Evolutionary conservation across 164 flowering plant genomes (phyloP), one percentile per base, ranked within the genome.

Genomic region (Piper betle): DNA sequence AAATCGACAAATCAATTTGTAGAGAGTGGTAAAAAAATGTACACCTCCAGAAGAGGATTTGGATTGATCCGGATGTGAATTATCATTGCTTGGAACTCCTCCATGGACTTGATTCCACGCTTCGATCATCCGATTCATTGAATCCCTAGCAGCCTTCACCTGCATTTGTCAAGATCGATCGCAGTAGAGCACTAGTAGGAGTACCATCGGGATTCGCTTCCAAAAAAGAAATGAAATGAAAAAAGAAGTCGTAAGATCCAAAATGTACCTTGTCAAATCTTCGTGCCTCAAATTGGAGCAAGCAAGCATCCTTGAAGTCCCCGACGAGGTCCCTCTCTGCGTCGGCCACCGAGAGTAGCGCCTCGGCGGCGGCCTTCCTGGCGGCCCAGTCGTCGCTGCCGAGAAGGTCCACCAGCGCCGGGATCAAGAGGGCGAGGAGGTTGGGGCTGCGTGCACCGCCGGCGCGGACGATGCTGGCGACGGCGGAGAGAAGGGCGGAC

Each of bases 311-410:
- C 66, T 87, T 89, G 43, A 76, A 78, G 67, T 84, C 90, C 20
- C 76, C 59, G 46, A 86, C 50, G 19, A 63, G 6, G 41, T 84
- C 80, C 55, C 80, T 78, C 76, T 87, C 97, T 64, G 73, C 82
- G 9, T 71, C 66, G 33, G 94, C 96, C 76, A 93, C 59, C 71
- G 72, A 80, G 66, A 62, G 56, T 41, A 93, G 76, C 18, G 79
- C 83, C 71, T 87, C 97, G 3, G 97, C 84, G 0, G 90, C 82
- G 0, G 88, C 86, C 69, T 87, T 93, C 78, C 99, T 76, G 33
- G 88, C 82, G 11, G 83, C 82, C 99, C 99, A 93, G 63, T 90
- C 97, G 58, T 80, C 84, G 55, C 85, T 80, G 43, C 82, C 72
- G 73, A 93, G 66, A 60, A 84, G 84, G 55, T 77, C 88, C 41